Evolutionary conservation across 2,329 filamentous ascomycete species (phyloP), one percentile per base, ranked within the genome.

Genomic region (Exophiala bonariae): DNA sequence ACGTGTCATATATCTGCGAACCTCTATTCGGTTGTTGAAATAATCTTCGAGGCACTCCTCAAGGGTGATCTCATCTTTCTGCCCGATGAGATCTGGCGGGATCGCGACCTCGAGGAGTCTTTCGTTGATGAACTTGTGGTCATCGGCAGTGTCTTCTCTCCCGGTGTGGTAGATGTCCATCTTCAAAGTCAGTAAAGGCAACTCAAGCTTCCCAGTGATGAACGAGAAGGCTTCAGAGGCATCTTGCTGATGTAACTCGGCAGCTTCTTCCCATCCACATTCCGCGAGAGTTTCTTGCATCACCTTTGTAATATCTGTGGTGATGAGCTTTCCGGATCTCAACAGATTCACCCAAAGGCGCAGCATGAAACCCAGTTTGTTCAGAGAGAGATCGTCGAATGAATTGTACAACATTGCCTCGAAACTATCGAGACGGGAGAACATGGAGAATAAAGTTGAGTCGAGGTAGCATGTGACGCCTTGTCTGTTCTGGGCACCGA

Each of bases 401-500:
- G 85, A 82, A 47, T 85, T 86, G 65, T 88, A 91, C 26, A 96
- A 76, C 77, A 97, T 95, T 39, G 87, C 89, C 66, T 97, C 92
- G 65, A 96, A 99, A 55, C 87, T 91, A 57, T 89, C 86, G 30
- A 96, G 77, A 50, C 88, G 85, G 14, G 88, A 87, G 65, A 97
- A 97, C 89, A 99, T 96, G 65, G 92, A 87, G 65, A 96, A 97
- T 1, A 99, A 78, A 17, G 97, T 72, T 1, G 92, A 80, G 65
- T 97, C 93, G 13, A 97, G 75, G 65, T 95, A 97, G 71, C 93
- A 99, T n/a, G 92, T 97, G 28, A 96, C 89, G 38, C 81, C 82
- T 35, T 85, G 79, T 38, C 90, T 79, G 63, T 99, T 99, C 59
- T 89, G 86, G 10, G 93, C 92, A 5, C 93, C 93, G 3, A 89